Base-by-base conservation (phyloP, 306 rosid species). In the Mimosa pudica region DNA sequence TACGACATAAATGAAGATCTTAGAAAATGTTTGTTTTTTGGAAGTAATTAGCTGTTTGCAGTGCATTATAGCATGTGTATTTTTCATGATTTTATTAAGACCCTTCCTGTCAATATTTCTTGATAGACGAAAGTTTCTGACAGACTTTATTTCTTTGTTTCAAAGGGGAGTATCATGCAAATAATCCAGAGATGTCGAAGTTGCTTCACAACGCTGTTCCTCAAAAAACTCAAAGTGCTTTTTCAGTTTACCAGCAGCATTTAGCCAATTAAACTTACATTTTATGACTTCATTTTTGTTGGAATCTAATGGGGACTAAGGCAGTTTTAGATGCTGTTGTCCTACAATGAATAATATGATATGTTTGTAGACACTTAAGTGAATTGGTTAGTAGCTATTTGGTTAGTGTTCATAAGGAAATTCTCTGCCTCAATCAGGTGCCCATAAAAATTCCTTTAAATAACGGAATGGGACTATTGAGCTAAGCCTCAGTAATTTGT, bases 201-300 rank as follows among this genome's bases (percentile, higher is more conserved):
- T 87, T 95, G 92, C 99, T 95, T 79, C 99, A 95, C 87, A 95
- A 95, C 89, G 99, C 99, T 83, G 98, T 95, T 84, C 99, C 98
- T 67, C 98, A 95, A 76, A 95, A 89, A 84, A 93, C 90, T 92
- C 96, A 93, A 82, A 95, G 89, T 88, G 89, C 98, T 67, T 95
- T 82, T 86, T 86, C 99, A 72, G 94, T 95, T 84, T 95, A 93
- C 84, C 99, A 95, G 90, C 99, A 95, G 86, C 94, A 95, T 88
- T 89, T 95, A 88, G 98, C 98, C 80, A 95, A 93, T 84, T 92
- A 51, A 80, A 78, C 73, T 61, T 64, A 75, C 57, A 16, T 75
- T 70, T 24, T 41, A 62, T 74, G 70, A 18, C 52, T 46, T 73
- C 78, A 12, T 61, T 60, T 60, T 30, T 30, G 67, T 61, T 61